Evolutionary conservation across 192 early-diverging fungal species (phyloP).

Genomic region (Coemansia sp.): DNA sequence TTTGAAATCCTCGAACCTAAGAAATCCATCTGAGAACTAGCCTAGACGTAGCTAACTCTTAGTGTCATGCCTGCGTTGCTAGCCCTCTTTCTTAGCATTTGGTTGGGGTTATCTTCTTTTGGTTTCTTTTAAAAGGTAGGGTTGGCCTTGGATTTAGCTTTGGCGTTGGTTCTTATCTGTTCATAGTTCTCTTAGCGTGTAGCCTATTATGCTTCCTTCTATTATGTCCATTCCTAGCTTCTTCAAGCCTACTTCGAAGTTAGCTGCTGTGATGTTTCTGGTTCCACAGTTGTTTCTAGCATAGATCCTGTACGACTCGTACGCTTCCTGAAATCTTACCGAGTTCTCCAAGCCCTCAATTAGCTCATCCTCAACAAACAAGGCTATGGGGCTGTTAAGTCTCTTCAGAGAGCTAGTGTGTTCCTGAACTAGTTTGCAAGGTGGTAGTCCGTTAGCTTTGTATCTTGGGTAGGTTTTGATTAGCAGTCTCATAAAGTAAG

Average conservation of each 20-base stretch:
- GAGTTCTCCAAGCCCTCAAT: neutral
- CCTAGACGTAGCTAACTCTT: too few species aligned
- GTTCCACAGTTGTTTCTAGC: conserved; percentile 13
- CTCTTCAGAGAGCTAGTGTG: conserved; percentile 8
- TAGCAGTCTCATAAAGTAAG: conserved; percentile 12
- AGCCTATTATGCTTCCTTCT: neutral
- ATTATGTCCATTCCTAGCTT: neutral
- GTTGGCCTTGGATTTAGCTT: too few species aligned
- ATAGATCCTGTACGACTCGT: conserved; percentile 5
- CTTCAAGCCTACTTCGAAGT: neutral
- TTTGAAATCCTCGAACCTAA: neutral
- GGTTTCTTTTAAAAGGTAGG: neutral
- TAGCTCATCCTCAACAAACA: conserved; percentile 13
- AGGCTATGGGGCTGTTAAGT: conserved; percentile 6
- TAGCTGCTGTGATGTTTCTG: conserved; percentile 7
- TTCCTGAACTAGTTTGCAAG: conserved; percentile 2
- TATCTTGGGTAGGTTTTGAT: conserved; percentile 13
- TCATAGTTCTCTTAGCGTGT: neutral
- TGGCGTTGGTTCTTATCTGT: too few species aligned
- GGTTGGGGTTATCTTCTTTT: too few species aligned
- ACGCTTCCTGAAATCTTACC: conserved; percentile 10
- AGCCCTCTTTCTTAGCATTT: neutral
- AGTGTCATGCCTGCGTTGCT: too few species aligned
- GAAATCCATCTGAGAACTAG: too few species aligned
- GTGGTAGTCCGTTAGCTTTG: conserved; percentile 8